These are phyloP conservation scores for Saccharum officinarum DNA, from an alignment of 176 grass and related monocot genomes.

Conservation along the genomic window DNA sequence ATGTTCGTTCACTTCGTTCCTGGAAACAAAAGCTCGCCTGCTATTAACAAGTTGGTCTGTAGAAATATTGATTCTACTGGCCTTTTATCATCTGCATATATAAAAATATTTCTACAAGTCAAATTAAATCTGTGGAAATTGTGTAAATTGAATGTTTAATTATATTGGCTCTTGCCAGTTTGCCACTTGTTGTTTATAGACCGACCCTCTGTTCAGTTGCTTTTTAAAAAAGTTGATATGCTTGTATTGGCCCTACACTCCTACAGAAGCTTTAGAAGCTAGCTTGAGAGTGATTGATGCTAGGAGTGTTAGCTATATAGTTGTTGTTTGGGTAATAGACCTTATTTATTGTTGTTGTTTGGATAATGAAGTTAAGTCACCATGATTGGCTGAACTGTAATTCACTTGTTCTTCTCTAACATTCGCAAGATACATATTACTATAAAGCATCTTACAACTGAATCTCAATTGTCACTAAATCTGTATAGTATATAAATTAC, in stretches of 20 bases:
- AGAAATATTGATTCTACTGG: slow-evolving; percentile 1
- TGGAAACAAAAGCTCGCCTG: background rate
- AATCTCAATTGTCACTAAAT: background rate
- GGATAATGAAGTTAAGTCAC: background rate
- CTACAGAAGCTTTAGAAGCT: background rate
- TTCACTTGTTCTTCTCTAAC: slow-evolving; percentile 16
- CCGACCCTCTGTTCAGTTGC: background rate
- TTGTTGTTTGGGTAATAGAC: background rate
- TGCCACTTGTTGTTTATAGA: background rate
- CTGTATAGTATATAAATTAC: slow-evolving; percentile 6
- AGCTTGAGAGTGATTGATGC: background rate
- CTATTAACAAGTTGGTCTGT: slow-evolving; percentile 1
- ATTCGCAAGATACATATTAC: slow-evolving; percentile 14
- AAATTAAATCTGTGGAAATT: background rate
- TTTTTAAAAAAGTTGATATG: background rate
- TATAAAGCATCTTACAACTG: background rate
- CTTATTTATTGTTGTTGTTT: slow-evolving; percentile 20
- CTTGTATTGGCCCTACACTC: background rate
- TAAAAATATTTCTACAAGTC: slow-evolving; percentile 5
- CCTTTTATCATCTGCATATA: background rate
- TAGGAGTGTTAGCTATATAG: background rate
- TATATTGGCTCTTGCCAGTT: background rate
- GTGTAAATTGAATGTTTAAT: background rate
- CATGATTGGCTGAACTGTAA: slow-evolving; percentile 12
- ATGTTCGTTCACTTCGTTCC: background rate